These are phyloP conservation scores for Hanseniaspora lindneri DNA, from an alignment of 805 yeast species.

Conservation along the genomic window DNA sequence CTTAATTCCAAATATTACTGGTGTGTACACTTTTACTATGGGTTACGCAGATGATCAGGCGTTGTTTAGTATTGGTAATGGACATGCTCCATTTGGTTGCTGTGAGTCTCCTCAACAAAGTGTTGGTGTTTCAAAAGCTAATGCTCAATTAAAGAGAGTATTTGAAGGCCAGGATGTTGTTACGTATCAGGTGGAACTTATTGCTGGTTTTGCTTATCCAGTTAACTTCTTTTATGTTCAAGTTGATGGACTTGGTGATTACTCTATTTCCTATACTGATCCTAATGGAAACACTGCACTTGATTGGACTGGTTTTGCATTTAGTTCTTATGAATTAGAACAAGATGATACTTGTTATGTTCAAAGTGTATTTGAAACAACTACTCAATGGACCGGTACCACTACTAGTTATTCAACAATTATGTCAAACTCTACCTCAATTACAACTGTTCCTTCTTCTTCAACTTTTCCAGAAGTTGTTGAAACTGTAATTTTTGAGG, in stretches of 20 bases:
- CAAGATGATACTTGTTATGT: background rate
- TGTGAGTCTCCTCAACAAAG: no score
- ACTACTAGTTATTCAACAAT: no score
- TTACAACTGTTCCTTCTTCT: no score
- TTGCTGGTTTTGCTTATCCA: slow-evolving; percentile 27
- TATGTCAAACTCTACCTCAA: no score
- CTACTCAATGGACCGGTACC: no score
- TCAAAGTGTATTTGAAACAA: no score
- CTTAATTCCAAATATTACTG: no score
- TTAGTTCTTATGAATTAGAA: slow-evolving; percentile 5
- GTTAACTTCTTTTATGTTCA: slow-evolving; percentile 23
- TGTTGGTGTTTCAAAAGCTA: no score
- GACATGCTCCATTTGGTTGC: no score
- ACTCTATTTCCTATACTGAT: slow-evolving; percentile 18
- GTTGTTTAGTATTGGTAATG: slow-evolving; percentile 3
- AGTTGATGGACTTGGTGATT: slow-evolving; percentile 16
- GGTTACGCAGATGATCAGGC: background rate
- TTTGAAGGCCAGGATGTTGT: background rate
- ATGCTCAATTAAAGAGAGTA: background rate
- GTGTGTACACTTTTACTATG: background rate
- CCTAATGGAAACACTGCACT: slow-evolving; percentile 20
- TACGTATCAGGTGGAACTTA: slow-evolving; percentile 19
- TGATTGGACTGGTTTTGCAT: slow-evolving; percentile 19
- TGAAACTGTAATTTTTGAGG: no score
- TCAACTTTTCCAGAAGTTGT: no score